Base-by-base conservation (phyloP, 176 grass and related monocot species). In the Avena insularis region DNA sequence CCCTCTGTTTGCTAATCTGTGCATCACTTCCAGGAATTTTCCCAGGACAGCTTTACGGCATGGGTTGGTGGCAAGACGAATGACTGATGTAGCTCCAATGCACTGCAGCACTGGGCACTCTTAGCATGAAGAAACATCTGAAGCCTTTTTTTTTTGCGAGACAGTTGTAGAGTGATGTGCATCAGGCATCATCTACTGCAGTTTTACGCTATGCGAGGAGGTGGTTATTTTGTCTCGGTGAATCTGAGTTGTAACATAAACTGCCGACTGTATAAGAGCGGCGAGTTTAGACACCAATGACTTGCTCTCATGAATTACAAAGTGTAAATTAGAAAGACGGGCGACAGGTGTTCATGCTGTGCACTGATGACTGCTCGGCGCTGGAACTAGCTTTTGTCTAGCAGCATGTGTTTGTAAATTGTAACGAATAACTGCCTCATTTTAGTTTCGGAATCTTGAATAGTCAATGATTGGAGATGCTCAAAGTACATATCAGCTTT, bases 31-130 rank as follows among this genome's bases (percentile, higher is more conserved):
- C 86, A 90, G 85, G 84, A 90, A 20, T 90, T 88, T 73, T 97
- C 95, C n/a, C 95, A 97, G 82, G 95, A 97, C 46, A 95, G 89
- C 79, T 90, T 90, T 78, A 76, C 86, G 3, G 62, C 81, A 76
- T 92, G 92, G 80, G 73, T 80, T 81, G 84, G 72, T 72, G 89
- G 53, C 64, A 90, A 87, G 88, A 77, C 60, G 78, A 33, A 54
- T 27, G 79, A 91, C 78, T 94, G 61, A 82, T 1, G 10, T 71
- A 51, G 11, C 63, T 80, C 51, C 33, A 73, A 72, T 11, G 59
- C 48, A 50, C 69, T 67, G 19, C 8, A 3, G 59, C 73, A 29
- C 77, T 92, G 2, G 0, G 45, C 66, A 43, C 71, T 92, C 33
- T 87, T 70, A 62, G 75, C 84, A 89, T 63, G 84, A 91, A 82